Percentiles rank a stretch among this genome's conserved stretches.
Evolutionary conservation across 2,329 filamentous ascomycete species (phyloP).

Genomic region (Sclerotinia trifoliorum): DNA sequence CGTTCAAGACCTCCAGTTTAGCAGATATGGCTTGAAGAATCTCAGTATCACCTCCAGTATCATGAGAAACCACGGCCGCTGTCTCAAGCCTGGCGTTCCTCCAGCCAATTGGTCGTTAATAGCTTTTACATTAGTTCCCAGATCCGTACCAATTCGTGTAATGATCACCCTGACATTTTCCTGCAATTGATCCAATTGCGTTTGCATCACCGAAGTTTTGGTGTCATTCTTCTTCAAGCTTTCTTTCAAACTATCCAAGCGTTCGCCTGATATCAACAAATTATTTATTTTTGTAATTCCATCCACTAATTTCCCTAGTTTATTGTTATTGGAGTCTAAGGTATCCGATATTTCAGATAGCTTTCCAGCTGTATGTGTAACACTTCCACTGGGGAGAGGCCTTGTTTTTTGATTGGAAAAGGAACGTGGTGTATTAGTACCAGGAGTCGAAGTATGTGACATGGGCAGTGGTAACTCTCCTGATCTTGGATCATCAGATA

Average conservation of each 20-base stretch:
- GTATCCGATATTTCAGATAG: slow-evolving; percentile 34
- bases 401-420: not conserved
- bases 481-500: not conserved
- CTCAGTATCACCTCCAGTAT: slow-evolving; percentile 22
- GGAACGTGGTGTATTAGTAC: not conserved
- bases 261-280: slow-evolving; percentile 28
- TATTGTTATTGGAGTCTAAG: slow-evolving; percentile 33
- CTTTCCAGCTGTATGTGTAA: slow-evolving; percentile 30
- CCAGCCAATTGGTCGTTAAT: slow-evolving; percentile 29
- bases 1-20: slow-evolving; percentile 31
- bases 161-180: slow-evolving; percentile 34
- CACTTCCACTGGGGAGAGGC: slow-evolving; percentile 4
- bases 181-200: slow-evolving; percentile 38
- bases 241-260: slow-evolving; percentile 29
- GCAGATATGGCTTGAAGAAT: slow-evolving; percentile 31
- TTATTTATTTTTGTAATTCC: slow-evolving; percentile 31
- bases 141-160: slow-evolving; percentile 32
- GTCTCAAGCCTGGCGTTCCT: not conserved
- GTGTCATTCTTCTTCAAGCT: slow-evolving; percentile 33
- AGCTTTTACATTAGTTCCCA: slow-evolving; percentile 32
- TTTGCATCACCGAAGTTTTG: slow-evolving; percentile 34
- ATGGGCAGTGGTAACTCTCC: not conserved
- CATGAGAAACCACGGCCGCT: slow-evolving; percentile 17
- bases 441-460: not conserved
- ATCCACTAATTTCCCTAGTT: slow-evolving; percentile 29